Conservation (phyloP, 441 rosid species). For the Corymbia calophylla region DNA sequence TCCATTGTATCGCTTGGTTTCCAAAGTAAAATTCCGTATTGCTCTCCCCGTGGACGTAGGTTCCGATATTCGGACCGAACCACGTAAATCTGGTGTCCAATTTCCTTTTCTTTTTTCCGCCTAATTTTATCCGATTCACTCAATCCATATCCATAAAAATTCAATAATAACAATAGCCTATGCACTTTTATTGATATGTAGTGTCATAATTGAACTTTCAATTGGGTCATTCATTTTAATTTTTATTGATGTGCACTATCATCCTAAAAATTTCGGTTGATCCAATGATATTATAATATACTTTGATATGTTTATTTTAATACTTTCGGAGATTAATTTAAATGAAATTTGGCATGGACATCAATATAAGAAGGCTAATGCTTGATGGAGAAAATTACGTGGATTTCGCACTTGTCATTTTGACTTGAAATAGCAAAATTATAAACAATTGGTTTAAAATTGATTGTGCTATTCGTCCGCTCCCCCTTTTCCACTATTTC, state of each 20-base stretch:
- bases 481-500: accelerated
- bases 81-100: too few relatives aligned
- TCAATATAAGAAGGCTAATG: background rate
- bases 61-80: too few relatives aligned
- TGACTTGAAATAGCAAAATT: background rate
- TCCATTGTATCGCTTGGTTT: too few relatives aligned
- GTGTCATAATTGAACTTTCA: background rate
- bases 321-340: background rate
- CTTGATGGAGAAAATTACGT: background rate
- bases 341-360: background rate
- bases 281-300: background rate
- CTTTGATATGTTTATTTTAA: background rate
- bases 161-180: too few relatives aligned
- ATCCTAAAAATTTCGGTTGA: background rate
- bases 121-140: too few relatives aligned
- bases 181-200: background rate
- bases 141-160: too few relatives aligned
- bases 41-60: too few relatives aligned
- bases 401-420: background rate
- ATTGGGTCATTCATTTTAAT: background rate
- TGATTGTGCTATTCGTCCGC: accelerated
- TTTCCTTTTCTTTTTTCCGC: too few relatives aligned
- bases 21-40: too few relatives aligned
- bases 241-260: background rate
- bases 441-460: background rate